Evolutionary conservation across 2,329 filamentous ascomycete species (phyloP).

Genomic region (Colletotrichum sp.): DNA sequence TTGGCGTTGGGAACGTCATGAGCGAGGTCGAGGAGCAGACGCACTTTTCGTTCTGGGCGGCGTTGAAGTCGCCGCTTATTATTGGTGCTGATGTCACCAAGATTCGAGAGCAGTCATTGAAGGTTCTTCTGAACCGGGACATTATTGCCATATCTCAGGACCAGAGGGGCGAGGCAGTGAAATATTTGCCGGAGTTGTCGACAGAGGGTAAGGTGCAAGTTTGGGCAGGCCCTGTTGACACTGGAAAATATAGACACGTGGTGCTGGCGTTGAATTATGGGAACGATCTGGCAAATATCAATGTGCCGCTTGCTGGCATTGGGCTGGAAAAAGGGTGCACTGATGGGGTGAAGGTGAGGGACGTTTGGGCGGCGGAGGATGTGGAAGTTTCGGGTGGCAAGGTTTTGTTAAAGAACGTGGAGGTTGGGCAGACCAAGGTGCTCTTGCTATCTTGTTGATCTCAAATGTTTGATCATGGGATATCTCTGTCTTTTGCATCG

Average conservation of each 20-base stretch:
- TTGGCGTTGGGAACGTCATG: slow-evolving; percentile 36
- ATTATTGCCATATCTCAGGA: slow-evolving; percentile 39
- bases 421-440: neutral
- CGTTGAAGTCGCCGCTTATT: slow-evolving; percentile 49
- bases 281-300: slow-evolving; percentile 4
- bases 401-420: neutral
- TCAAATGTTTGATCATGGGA: neutral
- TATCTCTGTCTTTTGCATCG: neutral
- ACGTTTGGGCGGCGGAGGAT: neutral
- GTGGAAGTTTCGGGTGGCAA: neutral
- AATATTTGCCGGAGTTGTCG: slow-evolving; percentile 26
- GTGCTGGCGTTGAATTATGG: slow-evolving; percentile 23
- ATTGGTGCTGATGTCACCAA: slow-evolving; percentile 42
- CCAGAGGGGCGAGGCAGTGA: slow-evolving; percentile 27
- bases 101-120: slow-evolving; percentile 24
- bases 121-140: slow-evolving; percentile 22
- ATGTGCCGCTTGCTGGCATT: slow-evolving; percentile 1
- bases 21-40: slow-evolving; percentile 38
- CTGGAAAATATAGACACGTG: slow-evolving; percentile 3
- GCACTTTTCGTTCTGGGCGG: slow-evolving; percentile 51
- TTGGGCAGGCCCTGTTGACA: slow-evolving; percentile 29
- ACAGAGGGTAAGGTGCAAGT: slow-evolving; percentile 29
- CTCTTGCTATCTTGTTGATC: neutral
- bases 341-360: neutral
- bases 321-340: neutral